A percentile compares a stretch with the other conserved stretches of the same genome.
phyloP scores from a whole-genome alignment of 768 basidiomycete genomes.

The Leccinum ochraceum region DNA sequence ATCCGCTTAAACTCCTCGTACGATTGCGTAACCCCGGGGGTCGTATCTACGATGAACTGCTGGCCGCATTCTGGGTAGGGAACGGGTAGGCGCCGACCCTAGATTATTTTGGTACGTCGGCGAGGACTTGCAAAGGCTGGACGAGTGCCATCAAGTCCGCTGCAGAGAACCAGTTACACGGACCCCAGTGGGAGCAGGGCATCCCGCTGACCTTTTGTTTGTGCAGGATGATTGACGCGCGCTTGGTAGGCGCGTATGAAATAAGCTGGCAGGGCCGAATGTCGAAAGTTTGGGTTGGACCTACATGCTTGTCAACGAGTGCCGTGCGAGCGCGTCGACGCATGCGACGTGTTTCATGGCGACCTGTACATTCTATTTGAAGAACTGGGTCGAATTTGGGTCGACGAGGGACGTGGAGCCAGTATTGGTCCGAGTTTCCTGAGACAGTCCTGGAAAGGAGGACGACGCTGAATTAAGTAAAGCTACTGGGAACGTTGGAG shows the following conservation, averaged over 20 bases:
- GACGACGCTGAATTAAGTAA: slow-evolving; percentile 8
- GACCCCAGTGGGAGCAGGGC: not conserved
- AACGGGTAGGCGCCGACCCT: slow-evolving; percentile 67
- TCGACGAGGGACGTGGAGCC: slow-evolving; percentile 35
- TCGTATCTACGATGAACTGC: slow-evolving; percentile 44
- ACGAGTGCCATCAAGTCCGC: slow-evolving; percentile 21
- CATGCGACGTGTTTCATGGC: slow-evolving; percentile 51
- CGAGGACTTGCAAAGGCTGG: too few relatives aligned
- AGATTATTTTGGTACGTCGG: too few relatives aligned
- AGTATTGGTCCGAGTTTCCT: slow-evolving; percentile 26
- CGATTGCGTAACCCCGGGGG: slow-evolving; percentile 42
- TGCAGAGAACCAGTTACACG: slow-evolving; percentile 22
- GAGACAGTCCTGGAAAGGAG: slow-evolving; percentile 26
- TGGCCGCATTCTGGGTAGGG: slow-evolving; percentile 43
- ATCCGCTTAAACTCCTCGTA: slow-evolving; percentile 54
- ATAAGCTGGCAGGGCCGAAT: too few relatives aligned
- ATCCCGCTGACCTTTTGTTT: slow-evolving; percentile 50
- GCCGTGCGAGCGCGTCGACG: slow-evolving; percentile 47
- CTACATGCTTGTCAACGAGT: slow-evolving; percentile 41
- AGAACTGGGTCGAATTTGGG: slow-evolving; percentile 59
- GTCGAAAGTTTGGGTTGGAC: too few relatives aligned
- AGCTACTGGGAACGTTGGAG: slow-evolving; percentile 11
- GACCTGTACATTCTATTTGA: slow-evolving; percentile 57
- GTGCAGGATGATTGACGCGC: slow-evolving; percentile 47
- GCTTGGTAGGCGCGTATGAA: slow-evolving; percentile 41